Evolutionary conservation across 1,284 basidiomycete genomes (phyloP), one percentile per base, ranked within the genome.

Genomic region (Cutaneotrichosporon cavernicola): DNA sequence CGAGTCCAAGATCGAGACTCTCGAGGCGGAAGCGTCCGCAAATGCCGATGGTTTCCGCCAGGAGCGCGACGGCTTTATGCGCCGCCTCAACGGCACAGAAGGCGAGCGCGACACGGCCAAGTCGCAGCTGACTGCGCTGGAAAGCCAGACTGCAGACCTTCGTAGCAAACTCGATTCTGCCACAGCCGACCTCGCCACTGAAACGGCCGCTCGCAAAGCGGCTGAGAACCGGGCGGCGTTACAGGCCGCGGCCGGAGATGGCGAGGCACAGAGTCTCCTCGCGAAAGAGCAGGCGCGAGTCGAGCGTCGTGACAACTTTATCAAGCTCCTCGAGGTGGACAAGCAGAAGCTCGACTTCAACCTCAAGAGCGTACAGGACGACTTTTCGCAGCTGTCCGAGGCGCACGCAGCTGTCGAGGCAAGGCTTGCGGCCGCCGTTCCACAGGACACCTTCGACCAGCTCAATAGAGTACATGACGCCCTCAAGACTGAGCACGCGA

Each of bases 261-360:
- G 50, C 14, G 53, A 51, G 9, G 38, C 38, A 6, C 36, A 57
- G 36, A 47, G 61, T 13, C 36, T 57, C 14, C 47, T 50, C 13
- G 22, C 36, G n/a, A 47, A 62, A 4, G 47, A 38, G n/a, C 49
- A 51, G 21, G 63, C 13, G 1, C 32, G 63, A 4, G 46, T 64
- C 49, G 58, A 64, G 53, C 63, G 63, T 6, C 63, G 63, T 32
- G 63, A 64, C 43, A 30, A 43, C 8, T 26, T 56, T 4, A 43
- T 51, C 47, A 38, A 60, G 22, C 11, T 11, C 34, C 57, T 62
- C 22, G 55, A 62, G 58, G 50, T 40, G 18, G 65, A 64, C 31
- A 53, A 47, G 4, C 49, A 62, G 30, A 56, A 62, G 60, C 53
- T 67, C 11, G 34, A 59, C 16, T 43, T 50, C 40, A 63, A 66